Conservation (phyloP, 2,329 filamentous ascomycete species). For the Colletotrichum magnum region DNA sequence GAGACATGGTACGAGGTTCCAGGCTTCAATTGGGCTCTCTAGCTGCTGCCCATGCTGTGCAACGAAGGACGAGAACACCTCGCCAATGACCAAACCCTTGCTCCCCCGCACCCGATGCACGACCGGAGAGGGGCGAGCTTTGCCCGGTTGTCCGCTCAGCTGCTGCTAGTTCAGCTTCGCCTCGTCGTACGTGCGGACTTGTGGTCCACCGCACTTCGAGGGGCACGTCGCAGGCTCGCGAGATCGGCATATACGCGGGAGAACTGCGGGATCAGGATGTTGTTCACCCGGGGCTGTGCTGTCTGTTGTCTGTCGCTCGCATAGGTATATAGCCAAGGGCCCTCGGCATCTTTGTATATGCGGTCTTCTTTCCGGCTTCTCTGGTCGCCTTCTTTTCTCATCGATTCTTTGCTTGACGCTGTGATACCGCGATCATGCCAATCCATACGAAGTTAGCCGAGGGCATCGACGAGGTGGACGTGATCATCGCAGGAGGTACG, state of each 20-base stretch:
- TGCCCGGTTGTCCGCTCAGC: neutral
- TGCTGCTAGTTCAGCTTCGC: neutral
- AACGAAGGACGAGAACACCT: constrained; percentile 5
- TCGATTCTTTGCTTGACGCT: neutral
- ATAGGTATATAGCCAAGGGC: constrained; percentile 15
- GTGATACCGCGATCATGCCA: constrained; percentile 42
- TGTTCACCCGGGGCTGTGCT: neutral
- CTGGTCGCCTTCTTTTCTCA: neutral
- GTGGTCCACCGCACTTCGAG: neutral
- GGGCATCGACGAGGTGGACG: constrained; percentile 60
- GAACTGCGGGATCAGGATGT: constrained; percentile 1
- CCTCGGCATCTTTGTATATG: neutral
- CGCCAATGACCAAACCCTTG: neutral
- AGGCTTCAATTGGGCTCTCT: neutral
- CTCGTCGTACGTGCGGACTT: constrained; percentile 11
- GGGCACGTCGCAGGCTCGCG: no score
- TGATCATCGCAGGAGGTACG: constrained; percentile 65
- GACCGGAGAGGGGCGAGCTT: neutral
- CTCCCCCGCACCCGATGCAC: constrained; percentile 28
- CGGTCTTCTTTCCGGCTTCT: constrained; percentile 1
- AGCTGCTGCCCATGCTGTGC: neutral
- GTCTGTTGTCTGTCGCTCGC: neutral
- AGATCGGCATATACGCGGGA: constrained; percentile 11
- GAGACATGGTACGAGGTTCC: constrained; percentile 11
- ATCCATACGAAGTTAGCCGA: constrained; percentile 46